These are phyloP conservation scores for Ananas comosus DNA, from an alignment of 176 grass and related monocot genomes.

Conservation along the genomic window DNA sequence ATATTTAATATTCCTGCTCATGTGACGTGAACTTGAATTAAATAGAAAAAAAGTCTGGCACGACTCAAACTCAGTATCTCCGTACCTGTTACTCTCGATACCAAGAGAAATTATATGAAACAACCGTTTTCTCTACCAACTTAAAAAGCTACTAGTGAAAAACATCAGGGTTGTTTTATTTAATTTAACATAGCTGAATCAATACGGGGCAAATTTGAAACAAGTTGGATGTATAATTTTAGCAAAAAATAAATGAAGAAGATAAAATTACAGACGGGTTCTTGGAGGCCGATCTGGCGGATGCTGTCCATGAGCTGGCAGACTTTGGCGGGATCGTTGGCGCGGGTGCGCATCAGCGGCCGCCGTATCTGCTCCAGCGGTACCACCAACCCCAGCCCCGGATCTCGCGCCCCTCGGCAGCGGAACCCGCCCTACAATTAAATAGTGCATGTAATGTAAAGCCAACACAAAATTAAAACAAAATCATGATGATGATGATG, in stretches of 20 bases:
- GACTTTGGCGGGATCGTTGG: conserved; percentile 78
- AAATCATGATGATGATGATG: neutral
- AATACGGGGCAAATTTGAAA: neutral
- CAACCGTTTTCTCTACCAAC: too few relatives aligned
- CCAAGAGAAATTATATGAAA: too few relatives aligned
- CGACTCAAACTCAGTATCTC: too few relatives aligned
- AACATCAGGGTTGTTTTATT: too few relatives aligned
- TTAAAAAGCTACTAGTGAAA: too few relatives aligned
- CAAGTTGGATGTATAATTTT: neutral
- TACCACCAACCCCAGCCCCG: conserved; percentile 37
- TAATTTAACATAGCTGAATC: too few relatives aligned
- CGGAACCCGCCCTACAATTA: neutral
- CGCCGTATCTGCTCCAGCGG: conserved; percentile 66
- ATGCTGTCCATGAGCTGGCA: conserved; percentile 92
- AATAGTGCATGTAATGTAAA: neutral
- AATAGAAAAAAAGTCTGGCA: too few relatives aligned
- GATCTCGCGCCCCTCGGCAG: neutral
- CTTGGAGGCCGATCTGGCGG: conserved; percentile 71
- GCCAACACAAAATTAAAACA: neutral
- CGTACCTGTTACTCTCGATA: too few relatives aligned
- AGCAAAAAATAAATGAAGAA: neutral
- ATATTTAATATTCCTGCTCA: too few relatives aligned
- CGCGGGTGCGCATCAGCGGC: conserved; percentile 69
- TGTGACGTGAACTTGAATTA: neutral
- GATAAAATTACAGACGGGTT: conserved; percentile 42